These are phyloP conservation scores for Leavenworthia alabamica DNA, from an alignment of 345 rosid genomes.

Conservation along the genomic window DNA sequence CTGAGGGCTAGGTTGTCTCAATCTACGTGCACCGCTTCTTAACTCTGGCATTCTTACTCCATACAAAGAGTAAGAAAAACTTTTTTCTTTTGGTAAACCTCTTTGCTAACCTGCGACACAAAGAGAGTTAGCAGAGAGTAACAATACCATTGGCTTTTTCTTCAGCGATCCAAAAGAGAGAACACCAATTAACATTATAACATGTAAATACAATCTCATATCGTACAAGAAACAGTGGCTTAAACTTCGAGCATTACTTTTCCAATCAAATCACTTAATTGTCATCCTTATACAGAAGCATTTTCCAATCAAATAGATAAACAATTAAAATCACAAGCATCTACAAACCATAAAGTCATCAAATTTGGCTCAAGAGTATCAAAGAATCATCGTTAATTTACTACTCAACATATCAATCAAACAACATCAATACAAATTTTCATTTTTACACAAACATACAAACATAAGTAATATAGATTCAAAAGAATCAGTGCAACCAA, in stretches of 20 bases:
- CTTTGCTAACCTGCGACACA: conserved; percentile 40
- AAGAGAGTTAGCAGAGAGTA: conserved; percentile 1
- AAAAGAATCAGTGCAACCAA: not conserved
- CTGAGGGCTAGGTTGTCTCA: conserved; percentile 72
- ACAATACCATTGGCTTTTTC: not conserved
- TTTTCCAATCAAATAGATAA: too few relatives aligned
- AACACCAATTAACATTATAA: conserved; percentile 10
- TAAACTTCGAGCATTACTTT: too few relatives aligned
- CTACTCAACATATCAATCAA: not conserved
- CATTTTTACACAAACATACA: conserved; percentile 12
- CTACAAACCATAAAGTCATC: conserved; percentile 14
- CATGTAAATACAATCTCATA: conserved; percentile 28
- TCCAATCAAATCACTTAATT: too few relatives aligned
- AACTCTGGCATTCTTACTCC: conserved; percentile 98
- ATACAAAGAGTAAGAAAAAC: conserved; percentile 74
- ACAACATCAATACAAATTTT: conserved; percentile 5
- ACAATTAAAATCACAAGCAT: conserved; percentile 12
- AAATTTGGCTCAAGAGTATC: conserved; percentile 6
- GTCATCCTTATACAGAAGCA: too few relatives aligned
- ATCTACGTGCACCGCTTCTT: conserved; percentile 96
- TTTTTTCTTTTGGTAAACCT: conserved; percentile 25
- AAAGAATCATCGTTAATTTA: not conserved
- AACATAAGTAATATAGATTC: not conserved
- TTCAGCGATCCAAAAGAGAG: conserved; percentile 9
- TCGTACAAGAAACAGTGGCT: conserved; percentile 25